Evolutionary conservation across 495 filamentous ascomycete genomes (phyloP).

Genomic region (Saxophila tyrrhenica): DNA sequence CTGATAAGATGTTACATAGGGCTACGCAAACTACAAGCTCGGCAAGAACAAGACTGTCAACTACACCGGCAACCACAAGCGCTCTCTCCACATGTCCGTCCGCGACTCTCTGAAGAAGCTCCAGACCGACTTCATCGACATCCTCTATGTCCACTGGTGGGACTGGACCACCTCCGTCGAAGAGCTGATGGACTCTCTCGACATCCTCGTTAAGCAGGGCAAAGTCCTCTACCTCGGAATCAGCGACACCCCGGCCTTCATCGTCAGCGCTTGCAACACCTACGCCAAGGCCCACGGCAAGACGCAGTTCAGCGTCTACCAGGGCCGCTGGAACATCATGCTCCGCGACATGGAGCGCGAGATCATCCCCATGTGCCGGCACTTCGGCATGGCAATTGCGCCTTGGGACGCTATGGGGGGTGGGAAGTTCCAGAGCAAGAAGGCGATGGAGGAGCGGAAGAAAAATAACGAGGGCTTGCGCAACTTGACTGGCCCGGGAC

Average conservation of each 20-base stretch:
- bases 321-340: constrained; percentile 48
- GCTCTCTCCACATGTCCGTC: constrained; percentile 44
- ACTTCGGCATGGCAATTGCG: constrained; percentile 31
- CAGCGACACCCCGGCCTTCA: constrained; percentile 32
- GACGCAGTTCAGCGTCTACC: constrained; percentile 53
- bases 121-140: constrained; percentile 53
- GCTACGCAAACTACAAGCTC: constrained; percentile 11
- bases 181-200: constrained; percentile 31
- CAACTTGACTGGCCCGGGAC: constrained; percentile 5
- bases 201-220: constrained; percentile 25
- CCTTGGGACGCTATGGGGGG: constrained; percentile 31
- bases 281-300: constrained; percentile 33
- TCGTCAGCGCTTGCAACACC: constrained; percentile 29
- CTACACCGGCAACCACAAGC: constrained; percentile 43
- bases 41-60: constrained; percentile 31
- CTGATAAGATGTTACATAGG: neutral
- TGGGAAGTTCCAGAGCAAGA: constrained; percentile 28
- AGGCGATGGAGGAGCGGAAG: constrained; percentile 18
- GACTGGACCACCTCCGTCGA: constrained; percentile 24
- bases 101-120: constrained; percentile 47
- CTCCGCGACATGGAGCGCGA: constrained; percentile 38
- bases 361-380: constrained; percentile 43
- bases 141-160: constrained; percentile 33
- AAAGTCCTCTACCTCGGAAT: constrained; percentile 33
- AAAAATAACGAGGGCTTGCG: constrained; percentile 22